These are phyloP conservation scores for Coniophora puteana DNA, from an alignment of 1,284 basidiomycete species.

Conservation along the genomic window DNA sequence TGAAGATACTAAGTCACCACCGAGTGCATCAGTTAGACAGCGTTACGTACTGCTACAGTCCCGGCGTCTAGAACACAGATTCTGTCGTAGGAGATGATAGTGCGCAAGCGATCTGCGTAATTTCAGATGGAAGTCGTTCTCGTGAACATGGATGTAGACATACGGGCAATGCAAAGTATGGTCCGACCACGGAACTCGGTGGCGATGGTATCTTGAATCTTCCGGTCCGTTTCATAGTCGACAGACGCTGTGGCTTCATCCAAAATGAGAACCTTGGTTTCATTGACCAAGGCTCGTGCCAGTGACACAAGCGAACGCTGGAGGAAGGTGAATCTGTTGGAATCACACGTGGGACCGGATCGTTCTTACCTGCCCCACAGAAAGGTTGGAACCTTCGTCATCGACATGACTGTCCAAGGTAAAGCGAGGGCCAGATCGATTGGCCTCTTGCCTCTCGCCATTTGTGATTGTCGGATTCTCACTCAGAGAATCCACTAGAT, in stretches of 20 bases:
- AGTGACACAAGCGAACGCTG: slow-evolving; percentile 79
- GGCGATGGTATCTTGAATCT: slow-evolving; percentile 85
- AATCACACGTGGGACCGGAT: background rate
- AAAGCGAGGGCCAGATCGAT: slow-evolving; percentile 49
- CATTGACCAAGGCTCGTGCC: slow-evolving; percentile 78
- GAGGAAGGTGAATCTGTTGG: background rate
- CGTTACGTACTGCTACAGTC: slow-evolving; percentile 43
- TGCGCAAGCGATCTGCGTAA: slow-evolving; percentile 61
- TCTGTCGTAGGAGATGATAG: slow-evolving; percentile 72
- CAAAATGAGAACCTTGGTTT: slow-evolving; percentile 72
- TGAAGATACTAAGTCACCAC: no score
- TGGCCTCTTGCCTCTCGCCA: no score
- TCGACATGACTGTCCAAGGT: slow-evolving; percentile 80
- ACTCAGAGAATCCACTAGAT: slow-evolving; percentile 57
- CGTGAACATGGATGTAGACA: slow-evolving; percentile 20
- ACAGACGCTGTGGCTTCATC: slow-evolving; percentile 83
- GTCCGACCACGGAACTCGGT: slow-evolving; percentile 79
- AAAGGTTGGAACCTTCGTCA: slow-evolving; percentile 83
- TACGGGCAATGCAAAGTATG: slow-evolving; percentile 76
- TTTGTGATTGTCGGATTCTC: background rate
- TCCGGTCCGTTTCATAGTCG: slow-evolving; percentile 80
- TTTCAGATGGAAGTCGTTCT: slow-evolving; percentile 5
- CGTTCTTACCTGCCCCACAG: slow-evolving; percentile 56
- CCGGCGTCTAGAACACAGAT: slow-evolving; percentile 78
- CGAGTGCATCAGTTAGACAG: background rate